A percentile compares a stretch with the other conserved stretches of the same genome.
These are phyloP conservation scores for Leccinum longicurvipes DNA, from an alignment of 768 basidiomycete genomes.

Conservation along the genomic window DNA sequence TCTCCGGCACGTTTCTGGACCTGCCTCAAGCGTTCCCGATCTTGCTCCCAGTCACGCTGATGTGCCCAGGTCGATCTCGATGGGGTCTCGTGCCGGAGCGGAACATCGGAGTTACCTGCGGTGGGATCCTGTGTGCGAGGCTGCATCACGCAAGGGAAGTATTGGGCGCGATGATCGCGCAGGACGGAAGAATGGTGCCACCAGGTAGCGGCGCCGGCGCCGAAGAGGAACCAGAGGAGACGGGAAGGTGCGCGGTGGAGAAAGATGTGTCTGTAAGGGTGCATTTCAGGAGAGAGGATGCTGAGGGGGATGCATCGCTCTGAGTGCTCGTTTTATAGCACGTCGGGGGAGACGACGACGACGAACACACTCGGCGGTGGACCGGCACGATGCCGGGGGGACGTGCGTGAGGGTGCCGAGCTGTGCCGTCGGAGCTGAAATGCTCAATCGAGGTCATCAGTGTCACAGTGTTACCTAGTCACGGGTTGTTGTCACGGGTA, in stretches of 20 bases:
- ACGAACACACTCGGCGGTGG: slow-evolving; percentile 27
- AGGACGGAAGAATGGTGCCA: slow-evolving; percentile 41
- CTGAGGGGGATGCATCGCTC: slow-evolving; percentile 1
- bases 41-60: slow-evolving; percentile 41
- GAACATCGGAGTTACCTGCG: background rate
- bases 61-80: slow-evolving; percentile 14
- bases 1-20: slow-evolving; percentile 50
- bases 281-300: slow-evolving; percentile 13
- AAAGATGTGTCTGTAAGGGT: slow-evolving; percentile 16
- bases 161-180: slow-evolving; percentile 38
- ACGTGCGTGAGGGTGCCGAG: slow-evolving; percentile 1
- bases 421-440: slow-evolving; percentile 20
- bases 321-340: slow-evolving; percentile 14
- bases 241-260: slow-evolving; percentile 49
- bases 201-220: slow-evolving; percentile 42
- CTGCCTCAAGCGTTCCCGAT: slow-evolving; percentile 44
- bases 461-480: slow-evolving; percentile 1
- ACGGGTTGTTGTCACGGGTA: slow-evolving; percentile 21
- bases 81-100: slow-evolving; percentile 5
- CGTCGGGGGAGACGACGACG: background rate
- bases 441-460: background rate
- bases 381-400: slow-evolving; percentile 11
- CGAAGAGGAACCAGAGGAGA: slow-evolving; percentile 65
- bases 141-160: slow-evolving; percentile 29
- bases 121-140: slow-evolving; percentile 13